Evolutionary conservation across 2,329 filamentous ascomycete species (phyloP), one percentile per base, ranked within the genome.

Genomic region (Pestalotiopsis sp.): DNA sequence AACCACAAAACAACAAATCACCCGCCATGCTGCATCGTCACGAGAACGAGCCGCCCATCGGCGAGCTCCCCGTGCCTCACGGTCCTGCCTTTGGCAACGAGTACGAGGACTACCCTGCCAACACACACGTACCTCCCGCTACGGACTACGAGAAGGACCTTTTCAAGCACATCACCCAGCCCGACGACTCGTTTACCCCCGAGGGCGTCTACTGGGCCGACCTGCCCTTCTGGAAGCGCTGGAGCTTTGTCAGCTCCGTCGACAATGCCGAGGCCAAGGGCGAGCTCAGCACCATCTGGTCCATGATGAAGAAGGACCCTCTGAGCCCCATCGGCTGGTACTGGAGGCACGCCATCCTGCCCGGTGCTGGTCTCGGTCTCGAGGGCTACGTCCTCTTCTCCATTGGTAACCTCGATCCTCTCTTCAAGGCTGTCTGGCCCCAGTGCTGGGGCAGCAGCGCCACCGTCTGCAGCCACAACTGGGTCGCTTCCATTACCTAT

Each of bases 351-450:
- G 95, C 95, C 82, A 92, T 98, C 67, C 90, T 98, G 69, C 95
- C 95, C 64, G 95, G 95, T 81, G 94, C 94, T 73, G 95, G 95
- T 78, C 89, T 98, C 65, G 92, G 94, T 78, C 88, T 98, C 36
- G 95, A 98, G 86, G 95, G 94, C 75, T 98, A 98, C 78, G 95
- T 98, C 57, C 88, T 98, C 23, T 98, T 98, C 86, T 98, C 95
- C 71, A 98, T 98, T 74, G 95, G 95, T 69, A 98, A 97, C 81
- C 85, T 98, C 72, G 90, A 92, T 77, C 93, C 95, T 4, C 86
- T 98, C 12, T 95, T 97, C 78, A 81, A 89, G 70, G 86, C 89
- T 41, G 89, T 90, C 5, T 98, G 95, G 87, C 88, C 90, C 1
- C 74, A 83, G 3, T 98, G 95, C 84, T 98, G 95, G 95, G 85